Conservation (phyloP, 257 asterid genomes). For the Hygrophila difformis region DNA sequence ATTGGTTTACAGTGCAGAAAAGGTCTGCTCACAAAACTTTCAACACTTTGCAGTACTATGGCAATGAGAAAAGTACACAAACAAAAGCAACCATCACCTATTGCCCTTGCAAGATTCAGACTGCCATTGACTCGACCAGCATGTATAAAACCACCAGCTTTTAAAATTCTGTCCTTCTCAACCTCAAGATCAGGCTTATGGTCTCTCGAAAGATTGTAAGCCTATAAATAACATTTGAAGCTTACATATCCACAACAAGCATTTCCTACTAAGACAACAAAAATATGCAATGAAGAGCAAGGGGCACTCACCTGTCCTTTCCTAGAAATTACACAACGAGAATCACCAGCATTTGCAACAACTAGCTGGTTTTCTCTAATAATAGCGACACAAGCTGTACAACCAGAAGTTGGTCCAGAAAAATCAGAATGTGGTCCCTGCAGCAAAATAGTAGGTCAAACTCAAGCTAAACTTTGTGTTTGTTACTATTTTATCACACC, state of each 20-base stretch:
- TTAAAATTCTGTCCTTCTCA: constrained; percentile 81
- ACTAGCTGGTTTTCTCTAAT: constrained; percentile 69
- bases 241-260: neutral
- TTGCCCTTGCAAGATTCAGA: constrained; percentile 91
- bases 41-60: constrained; percentile 12
- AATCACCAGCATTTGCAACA: constrained; percentile 97
- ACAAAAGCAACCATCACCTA: constrained; percentile 37
- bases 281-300: constrained; percentile 7
- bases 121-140: constrained; percentile 96
- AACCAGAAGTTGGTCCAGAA: constrained; percentile 91
- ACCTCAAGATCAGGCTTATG: constrained; percentile 93
- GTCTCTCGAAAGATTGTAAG: constrained; percentile 92
- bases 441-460: constrained; percentile 12
- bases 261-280: neutral
- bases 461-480: neutral
- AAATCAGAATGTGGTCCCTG: constrained; percentile 99
- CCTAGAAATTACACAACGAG: constrained; percentile 95
- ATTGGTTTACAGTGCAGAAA: no score
- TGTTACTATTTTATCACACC: no score
- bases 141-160: constrained; percentile 94
- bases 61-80: constrained; percentile 7
- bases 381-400: constrained; percentile 92
- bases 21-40: no score
- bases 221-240: constrained; percentile 27
- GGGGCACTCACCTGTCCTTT: constrained; percentile 72